These are phyloP conservation scores for Rhynchosporium agropyri DNA, from an alignment of 2,329 filamentous ascomycete species.

Conservation along the genomic window DNA sequence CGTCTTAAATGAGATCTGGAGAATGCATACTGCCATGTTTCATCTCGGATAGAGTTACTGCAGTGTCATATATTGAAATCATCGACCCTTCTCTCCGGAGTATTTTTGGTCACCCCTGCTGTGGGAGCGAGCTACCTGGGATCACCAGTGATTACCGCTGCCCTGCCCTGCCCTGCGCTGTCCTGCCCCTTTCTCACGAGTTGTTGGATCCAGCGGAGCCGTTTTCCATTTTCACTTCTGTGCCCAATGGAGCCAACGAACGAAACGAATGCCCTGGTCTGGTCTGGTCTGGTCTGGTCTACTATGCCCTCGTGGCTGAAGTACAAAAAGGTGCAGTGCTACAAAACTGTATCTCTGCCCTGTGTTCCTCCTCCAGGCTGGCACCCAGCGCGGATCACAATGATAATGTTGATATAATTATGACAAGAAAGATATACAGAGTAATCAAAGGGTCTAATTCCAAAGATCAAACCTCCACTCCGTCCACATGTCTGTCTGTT, in stretches of 20 bases:
- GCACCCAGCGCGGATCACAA: constrained; percentile 5
- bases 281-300: too few species aligned
- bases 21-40: constrained; percentile 7
- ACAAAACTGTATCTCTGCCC: too few species aligned
- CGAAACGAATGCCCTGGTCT: background rate
- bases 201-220: constrained; percentile 9
- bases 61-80: background rate
- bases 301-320: too few species aligned
- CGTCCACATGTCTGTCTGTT: background rate
- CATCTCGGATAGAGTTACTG: constrained; percentile 1
- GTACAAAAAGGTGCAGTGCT: too few species aligned
- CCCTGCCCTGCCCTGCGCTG: background rate
- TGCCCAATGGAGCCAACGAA: too few species aligned
- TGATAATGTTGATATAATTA: background rate
- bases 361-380: background rate
- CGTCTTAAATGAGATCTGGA: constrained; percentile 2
- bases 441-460: background rate
- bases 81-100: background rate
- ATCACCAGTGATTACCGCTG: constrained; percentile 10
- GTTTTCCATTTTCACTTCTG: too few species aligned
- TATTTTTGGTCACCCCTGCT: constrained; percentile 1
- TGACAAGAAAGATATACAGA: background rate
- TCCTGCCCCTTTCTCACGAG: background rate
- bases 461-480: constrained; percentile 1
- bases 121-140: background rate